Evolutionary conservation across 2,329 filamentous ascomycete genomes (phyloP).

Genomic region (Elsinoe perseae): DNA sequence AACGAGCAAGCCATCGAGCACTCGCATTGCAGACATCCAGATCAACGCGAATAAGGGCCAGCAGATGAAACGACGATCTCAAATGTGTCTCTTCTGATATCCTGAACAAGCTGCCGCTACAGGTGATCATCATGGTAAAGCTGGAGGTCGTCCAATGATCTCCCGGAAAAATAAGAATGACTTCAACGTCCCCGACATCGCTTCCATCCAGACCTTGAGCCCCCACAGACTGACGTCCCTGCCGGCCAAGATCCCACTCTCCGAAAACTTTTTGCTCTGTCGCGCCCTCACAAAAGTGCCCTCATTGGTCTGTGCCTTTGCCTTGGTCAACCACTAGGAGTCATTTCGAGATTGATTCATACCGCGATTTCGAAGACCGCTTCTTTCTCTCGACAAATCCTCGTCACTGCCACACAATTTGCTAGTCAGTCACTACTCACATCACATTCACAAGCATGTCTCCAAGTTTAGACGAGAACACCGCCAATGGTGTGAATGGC

Average conservation of each 20-base stretch:
- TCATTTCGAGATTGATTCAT: slow-evolving; percentile 12
- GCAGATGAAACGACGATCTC: no score
- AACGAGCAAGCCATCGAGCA: no score
- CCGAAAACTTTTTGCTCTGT: slow-evolving; percentile 11
- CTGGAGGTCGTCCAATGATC: background rate
- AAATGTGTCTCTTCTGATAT: no score
- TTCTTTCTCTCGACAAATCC: background rate
- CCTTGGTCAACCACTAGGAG: slow-evolving; percentile 7
- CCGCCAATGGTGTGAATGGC: slow-evolving; percentile 19
- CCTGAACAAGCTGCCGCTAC: no score
- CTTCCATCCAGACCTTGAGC: background rate
- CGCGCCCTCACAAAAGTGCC: background rate
- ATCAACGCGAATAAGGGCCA: no score
- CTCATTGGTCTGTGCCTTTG: slow-evolving; percentile 1
- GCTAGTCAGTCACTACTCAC: background rate
- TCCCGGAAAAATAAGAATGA: background rate
- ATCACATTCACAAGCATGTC: slow-evolving; percentile 24
- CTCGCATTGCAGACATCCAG: no score
- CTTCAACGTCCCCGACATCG: background rate
- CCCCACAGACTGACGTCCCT: slow-evolving; percentile 2
- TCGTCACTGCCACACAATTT: background rate
- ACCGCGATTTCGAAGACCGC: slow-evolving; percentile 6
- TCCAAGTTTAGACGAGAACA: slow-evolving; percentile 18
- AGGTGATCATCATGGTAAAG: no score
- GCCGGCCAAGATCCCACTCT: slow-evolving; percentile 2